Percentiles rank a stretch among this genome's conserved stretches.
phyloP scores from a whole-genome alignment of 1,284 basidiomycete genomes.

The Pseudozyma hubeiensis region DNA sequence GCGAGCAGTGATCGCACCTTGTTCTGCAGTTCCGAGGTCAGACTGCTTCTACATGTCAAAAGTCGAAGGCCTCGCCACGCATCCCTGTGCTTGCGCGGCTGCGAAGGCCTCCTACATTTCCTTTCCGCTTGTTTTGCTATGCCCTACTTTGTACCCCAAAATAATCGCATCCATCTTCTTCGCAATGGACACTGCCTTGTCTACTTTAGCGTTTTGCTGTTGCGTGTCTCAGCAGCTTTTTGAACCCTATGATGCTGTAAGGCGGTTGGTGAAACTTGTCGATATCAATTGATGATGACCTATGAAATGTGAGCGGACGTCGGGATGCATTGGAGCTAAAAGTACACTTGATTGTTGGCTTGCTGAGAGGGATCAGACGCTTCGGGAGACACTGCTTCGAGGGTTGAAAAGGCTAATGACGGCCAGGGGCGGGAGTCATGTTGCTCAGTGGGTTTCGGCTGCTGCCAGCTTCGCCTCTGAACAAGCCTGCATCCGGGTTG shows the following conservation, averaged over 20 bases:
- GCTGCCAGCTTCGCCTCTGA: constrained; percentile 3
- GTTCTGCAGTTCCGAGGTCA: background rate
- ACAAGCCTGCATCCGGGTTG: constrained; percentile 36
- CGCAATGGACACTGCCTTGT: constrained; percentile 4
- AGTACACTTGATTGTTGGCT: constrained; percentile 6
- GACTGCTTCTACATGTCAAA: too few species aligned
- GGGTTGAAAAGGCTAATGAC: background rate
- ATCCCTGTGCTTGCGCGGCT: background rate
- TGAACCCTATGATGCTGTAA: too few species aligned
- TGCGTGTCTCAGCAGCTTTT: background rate
- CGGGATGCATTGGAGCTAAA: background rate
- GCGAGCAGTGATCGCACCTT: constrained; percentile 10
- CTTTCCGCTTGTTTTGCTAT: background rate
- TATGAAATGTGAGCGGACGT: background rate
- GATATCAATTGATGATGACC: background rate
- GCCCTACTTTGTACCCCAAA: background rate
- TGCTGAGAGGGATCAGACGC: too few species aligned
- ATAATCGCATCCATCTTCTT: background rate
- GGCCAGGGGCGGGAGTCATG: constrained; percentile 13
- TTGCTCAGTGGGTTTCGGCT: constrained; percentile 27
- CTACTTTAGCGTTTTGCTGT: background rate
- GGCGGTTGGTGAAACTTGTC: too few species aligned
- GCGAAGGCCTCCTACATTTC: background rate
- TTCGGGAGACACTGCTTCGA: background rate
- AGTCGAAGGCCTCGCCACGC: too few species aligned